phyloP scores from a whole-genome alignment of 169 alveolate species.

The Plasmodium vivax region DNA sequence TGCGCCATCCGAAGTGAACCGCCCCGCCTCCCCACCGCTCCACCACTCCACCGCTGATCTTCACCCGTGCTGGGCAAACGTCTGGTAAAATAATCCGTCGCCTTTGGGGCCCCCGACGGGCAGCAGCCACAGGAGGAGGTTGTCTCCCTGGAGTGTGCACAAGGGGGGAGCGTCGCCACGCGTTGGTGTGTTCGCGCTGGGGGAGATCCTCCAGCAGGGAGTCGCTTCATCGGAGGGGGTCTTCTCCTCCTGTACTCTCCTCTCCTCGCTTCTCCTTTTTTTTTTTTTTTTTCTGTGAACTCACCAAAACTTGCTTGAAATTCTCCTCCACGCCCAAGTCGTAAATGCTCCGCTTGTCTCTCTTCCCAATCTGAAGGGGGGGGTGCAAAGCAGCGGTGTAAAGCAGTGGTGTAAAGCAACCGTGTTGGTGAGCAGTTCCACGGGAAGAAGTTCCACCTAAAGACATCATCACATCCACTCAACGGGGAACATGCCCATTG shows the following conservation, averaged over 20 bases:
- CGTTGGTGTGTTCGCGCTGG: background rate
- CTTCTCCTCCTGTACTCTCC: too few species aligned
- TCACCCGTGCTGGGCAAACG: background rate
- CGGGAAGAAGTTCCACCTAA: background rate
- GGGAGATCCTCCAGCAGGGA: background rate
- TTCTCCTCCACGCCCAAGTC: constrained; percentile 68
- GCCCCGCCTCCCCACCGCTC: background rate
- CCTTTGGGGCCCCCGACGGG: constrained; percentile 66
- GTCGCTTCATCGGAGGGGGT: background rate
- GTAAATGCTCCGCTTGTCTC: constrained; percentile 28
- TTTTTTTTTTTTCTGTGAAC: background rate
- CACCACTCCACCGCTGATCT: background rate
- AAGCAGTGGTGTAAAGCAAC: background rate
- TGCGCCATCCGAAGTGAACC: background rate
- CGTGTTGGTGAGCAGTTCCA: background rate
- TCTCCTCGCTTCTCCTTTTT: background rate
- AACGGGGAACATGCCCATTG: background rate
- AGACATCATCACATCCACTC: background rate
- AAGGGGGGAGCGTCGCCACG: background rate
- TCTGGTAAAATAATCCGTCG: constrained; percentile 27
- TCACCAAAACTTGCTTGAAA: constrained; percentile 55
- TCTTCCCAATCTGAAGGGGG: constrained; percentile 15
- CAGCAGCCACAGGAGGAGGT: constrained; percentile 21
- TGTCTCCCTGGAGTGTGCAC: constrained; percentile 27
- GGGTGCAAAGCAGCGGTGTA: background rate